Evolutionary conservation across 164 flowering plant genomes (phyloP).

Genomic region (Warburgia ugandensis): DNA sequence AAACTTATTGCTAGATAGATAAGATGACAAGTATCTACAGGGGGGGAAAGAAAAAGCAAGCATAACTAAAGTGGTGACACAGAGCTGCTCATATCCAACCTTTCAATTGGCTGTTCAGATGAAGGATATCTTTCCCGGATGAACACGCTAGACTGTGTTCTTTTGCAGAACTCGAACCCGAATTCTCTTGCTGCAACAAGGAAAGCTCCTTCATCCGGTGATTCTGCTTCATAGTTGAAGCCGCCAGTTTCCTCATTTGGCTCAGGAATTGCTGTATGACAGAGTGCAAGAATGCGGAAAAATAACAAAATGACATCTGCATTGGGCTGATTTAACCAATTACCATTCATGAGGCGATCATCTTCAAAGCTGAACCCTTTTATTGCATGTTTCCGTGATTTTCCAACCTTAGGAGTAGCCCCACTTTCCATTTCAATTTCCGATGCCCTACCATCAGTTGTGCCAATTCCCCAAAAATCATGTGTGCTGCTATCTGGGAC

Average conservation of each 20-base stretch:
- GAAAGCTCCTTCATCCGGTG: conserved; percentile 98
- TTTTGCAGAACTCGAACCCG: conserved; percentile 87
- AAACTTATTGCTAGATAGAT: conserved; percentile 7
- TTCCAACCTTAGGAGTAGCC: conserved; percentile 24
- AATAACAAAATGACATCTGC: conserved; percentile 51
- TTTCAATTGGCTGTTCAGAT: conserved; percentile 49
- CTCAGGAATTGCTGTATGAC: conserved; percentile 93
- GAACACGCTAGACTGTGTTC: conserved; percentile 77
- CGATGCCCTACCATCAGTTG: conserved; percentile 23
- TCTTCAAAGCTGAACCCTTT: conserved; percentile 73
- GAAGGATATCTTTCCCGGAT: conserved; percentile 63
- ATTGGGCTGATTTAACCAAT: conserved; percentile 59
- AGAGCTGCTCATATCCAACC: conserved; percentile 26
- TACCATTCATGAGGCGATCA: conserved; percentile 60
- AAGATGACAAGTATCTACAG: no score
- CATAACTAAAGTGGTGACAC: not conserved
- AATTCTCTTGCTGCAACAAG: conserved; percentile 97
- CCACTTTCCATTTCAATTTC: conserved; percentile 73
- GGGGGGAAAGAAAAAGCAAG: not conserved
- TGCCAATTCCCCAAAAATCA: conserved; percentile 24
- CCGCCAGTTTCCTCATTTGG: conserved; percentile 66
- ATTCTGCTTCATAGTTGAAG: conserved; percentile 84
- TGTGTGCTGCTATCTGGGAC: conserved; percentile 5
- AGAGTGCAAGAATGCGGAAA: conserved; percentile 52
- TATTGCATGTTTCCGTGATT: conserved; percentile 26